Conservation (phyloP, 495 filamentous ascomycete genomes). For the Penicillium mononematosum region DNA sequence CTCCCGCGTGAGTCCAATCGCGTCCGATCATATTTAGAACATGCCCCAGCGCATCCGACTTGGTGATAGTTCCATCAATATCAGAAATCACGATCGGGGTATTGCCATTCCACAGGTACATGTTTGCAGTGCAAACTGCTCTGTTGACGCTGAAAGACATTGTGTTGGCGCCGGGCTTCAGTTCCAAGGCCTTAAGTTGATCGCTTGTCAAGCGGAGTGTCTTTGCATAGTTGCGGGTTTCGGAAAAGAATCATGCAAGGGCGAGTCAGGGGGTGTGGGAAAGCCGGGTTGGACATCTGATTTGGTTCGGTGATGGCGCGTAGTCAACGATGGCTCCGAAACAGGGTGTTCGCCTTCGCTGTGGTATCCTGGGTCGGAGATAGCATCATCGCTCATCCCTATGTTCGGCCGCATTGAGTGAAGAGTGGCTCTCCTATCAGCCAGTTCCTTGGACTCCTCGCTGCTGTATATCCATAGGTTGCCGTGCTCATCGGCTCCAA, state of each 20-base stretch:
- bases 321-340: slow-evolving; percentile 31
- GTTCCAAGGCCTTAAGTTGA: slow-evolving; percentile 81
- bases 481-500: slow-evolving; percentile 90
- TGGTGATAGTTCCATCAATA: slow-evolving; percentile 98
- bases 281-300: slow-evolving; percentile 71
- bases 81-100: slow-evolving; percentile 95
- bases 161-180: slow-evolving; percentile 81
- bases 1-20: slow-evolving; percentile 96
- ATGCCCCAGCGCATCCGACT: slow-evolving; percentile 96
- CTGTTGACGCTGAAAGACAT: slow-evolving; percentile 97
- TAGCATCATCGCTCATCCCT: slow-evolving; percentile 70
- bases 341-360: slow-evolving; percentile 66
- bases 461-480: slow-evolving; percentile 99
- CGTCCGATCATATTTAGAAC: slow-evolving; percentile 96
- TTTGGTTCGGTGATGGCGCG: slow-evolving; percentile 56
- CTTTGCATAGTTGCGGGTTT: slow-evolving; percentile 89
- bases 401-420: slow-evolving; percentile 53
- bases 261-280: slow-evolving; percentile 75
- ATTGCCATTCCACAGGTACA: slow-evolving; percentile 90
- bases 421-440: slow-evolving; percentile 52
- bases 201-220: slow-evolving; percentile 95
- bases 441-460: slow-evolving; percentile 87
- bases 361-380: slow-evolving; percentile 91
- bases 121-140: slow-evolving; percentile 84
- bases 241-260: slow-evolving; percentile 55